Evolutionary conservation across 1,139 yeast species (phyloP).

Genomic region (Debaryomycetaceae sp.): DNA sequence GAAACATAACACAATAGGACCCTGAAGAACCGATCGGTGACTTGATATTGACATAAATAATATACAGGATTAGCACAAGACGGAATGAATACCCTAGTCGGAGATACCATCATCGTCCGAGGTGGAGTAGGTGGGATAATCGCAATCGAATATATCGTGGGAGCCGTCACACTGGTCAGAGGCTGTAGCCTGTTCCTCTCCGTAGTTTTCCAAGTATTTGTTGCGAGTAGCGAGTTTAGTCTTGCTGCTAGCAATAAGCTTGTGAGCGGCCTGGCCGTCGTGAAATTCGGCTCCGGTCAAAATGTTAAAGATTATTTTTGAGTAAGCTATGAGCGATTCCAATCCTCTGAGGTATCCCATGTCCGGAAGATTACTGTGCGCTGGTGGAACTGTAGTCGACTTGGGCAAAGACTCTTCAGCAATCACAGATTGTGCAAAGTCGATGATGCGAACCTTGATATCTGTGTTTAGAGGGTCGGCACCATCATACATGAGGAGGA

Average conservation of each 20-base stretch:
- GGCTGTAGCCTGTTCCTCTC: constrained; percentile 20
- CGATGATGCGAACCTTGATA: constrained; percentile 73
- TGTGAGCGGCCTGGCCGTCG: constrained; percentile 16
- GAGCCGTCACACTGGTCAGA: constrained; percentile 4
- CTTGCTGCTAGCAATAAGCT: constrained; percentile 22
- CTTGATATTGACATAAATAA: neutral
- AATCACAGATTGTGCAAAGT: constrained; percentile 94
- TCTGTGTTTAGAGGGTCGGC: constrained; percentile 17
- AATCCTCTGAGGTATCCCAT: constrained; percentile 84
- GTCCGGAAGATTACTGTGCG: constrained; percentile 62
- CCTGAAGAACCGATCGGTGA: neutral
- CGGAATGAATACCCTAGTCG: constrained; percentile 13
- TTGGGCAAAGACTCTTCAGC: constrained; percentile 41
- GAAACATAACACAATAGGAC: neutral
- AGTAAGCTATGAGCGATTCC: constrained; percentile 60
- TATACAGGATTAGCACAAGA: neutral
- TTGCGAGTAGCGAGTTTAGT: constrained; percentile 22
- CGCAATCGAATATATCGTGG: constrained; percentile 23
- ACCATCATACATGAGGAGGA: constrained; percentile 87
- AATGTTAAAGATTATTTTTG: constrained; percentile 50
- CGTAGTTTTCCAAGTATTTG: constrained; percentile 51
- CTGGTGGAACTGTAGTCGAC: constrained; percentile 54
- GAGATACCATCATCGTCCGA: constrained; percentile 25
- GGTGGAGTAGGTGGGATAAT: constrained; percentile 17
- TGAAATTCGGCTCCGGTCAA: constrained; percentile 28